These are phyloP conservation scores for Dunaliella primolecta DNA, from an alignment of 139 green algal genomes.

Conservation along the genomic window DNA sequence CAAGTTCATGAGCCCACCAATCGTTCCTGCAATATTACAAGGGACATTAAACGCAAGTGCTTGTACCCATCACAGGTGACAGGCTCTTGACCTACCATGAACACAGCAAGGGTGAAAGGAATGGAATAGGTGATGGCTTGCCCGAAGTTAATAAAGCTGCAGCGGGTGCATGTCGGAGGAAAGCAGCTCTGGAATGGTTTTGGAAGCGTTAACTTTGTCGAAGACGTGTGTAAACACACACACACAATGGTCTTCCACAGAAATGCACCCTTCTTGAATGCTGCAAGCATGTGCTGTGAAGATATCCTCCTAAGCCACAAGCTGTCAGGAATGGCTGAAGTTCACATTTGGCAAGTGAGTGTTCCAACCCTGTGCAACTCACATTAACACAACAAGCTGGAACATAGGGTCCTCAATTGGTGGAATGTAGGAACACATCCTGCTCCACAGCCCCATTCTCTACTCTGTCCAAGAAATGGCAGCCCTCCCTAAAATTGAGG, in stretches of 20 bases:
- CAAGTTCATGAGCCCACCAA: too few species aligned
- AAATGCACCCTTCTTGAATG: background rate
- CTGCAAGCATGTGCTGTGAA: background rate
- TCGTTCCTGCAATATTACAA: background rate
- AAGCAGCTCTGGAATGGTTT: background rate
- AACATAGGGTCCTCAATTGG: background rate
- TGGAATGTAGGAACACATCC: too few species aligned
- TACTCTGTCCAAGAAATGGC: too few species aligned
- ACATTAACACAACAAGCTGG: background rate
- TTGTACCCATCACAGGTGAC: background rate
- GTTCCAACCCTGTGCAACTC: background rate
- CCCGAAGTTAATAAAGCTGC: conserved; percentile 10
- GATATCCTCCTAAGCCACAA: background rate
- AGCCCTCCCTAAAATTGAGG: too few species aligned
- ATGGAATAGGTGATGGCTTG: conserved; percentile 17
- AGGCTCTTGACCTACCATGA: conserved; percentile 16
- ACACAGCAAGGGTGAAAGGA: conserved; percentile 21
- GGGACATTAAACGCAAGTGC: too few species aligned
- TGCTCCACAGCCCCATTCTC: too few species aligned
- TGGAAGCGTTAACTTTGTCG: background rate
- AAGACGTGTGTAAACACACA: background rate
- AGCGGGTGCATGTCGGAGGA: background rate
- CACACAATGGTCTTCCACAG: background rate
- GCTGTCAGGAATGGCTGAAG: background rate
- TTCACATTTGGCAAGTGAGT: background rate